These are phyloP conservation scores for Syncephalastrum racemosum DNA, from an alignment of 371 early-diverging fungal species.

Conservation along the genomic window DNA sequence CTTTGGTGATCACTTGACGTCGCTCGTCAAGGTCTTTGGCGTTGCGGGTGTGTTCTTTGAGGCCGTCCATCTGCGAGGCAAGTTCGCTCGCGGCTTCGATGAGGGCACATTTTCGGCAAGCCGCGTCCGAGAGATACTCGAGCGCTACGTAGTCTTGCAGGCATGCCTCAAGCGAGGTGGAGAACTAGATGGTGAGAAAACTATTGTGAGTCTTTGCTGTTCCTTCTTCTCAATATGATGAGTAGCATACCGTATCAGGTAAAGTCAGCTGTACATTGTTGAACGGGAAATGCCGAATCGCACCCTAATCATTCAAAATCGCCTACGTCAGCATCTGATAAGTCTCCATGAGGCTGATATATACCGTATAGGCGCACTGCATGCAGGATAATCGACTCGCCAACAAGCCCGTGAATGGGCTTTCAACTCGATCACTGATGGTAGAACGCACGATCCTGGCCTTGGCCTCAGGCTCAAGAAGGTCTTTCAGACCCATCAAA, in stretches of 20 bases:
- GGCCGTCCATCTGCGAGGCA: conserved; percentile 34
- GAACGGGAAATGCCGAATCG: conserved; percentile 73
- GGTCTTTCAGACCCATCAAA: too few relatives aligned
- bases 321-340: too few relatives aligned
- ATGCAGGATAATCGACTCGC: conserved; percentile 76
- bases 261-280: conserved; percentile 68
- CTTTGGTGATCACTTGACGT: conserved; percentile 21
- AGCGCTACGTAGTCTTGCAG: conserved; percentile 62
- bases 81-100: conserved; percentile 41
- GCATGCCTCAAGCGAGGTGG: conserved; percentile 63
- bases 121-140: conserved; percentile 72
- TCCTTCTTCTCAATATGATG: background rate
- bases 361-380: conserved; percentile 73
- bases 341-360: background rate
- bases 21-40: conserved; percentile 31
- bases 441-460: too few relatives aligned
- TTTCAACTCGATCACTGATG: conserved; percentile 14
- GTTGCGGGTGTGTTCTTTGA: conserved; percentile 42
- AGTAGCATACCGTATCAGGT: conserved; percentile 47
- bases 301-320: conserved; percentile 38
- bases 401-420: conserved; percentile 69
- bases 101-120: conserved; percentile 73
- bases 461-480: too few relatives aligned
- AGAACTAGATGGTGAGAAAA: conserved; percentile 21
- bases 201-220: background rate